phyloP scores from a whole-genome alignment of 2,329 filamentous ascomycete species.

The Fusarium neocosmosporiellum region DNA sequence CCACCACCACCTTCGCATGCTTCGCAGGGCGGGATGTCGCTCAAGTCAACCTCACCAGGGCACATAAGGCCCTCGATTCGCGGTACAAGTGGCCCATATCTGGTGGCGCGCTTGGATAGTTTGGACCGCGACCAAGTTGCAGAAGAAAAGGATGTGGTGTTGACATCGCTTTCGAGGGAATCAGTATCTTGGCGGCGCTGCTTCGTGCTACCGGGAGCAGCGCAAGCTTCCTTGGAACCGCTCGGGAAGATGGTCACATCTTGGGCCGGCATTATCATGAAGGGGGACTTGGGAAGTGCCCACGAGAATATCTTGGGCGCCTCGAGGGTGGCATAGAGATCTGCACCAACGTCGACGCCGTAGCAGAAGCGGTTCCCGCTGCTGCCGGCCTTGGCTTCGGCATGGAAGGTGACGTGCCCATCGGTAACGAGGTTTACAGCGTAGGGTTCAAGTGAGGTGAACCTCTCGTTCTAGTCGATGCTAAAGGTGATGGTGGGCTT shows the following conservation, averaged over 20 bases:
- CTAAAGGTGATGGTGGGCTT: constrained; percentile 21
- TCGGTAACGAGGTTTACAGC: constrained; percentile 11
- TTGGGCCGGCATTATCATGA: constrained; percentile 3
- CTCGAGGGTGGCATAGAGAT: constrained; percentile 15
- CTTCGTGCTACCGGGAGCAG: neutral
- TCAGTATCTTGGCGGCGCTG: neutral
- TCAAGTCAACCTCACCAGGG: neutral
- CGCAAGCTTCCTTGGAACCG: neutral
- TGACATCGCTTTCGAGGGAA: neutral
- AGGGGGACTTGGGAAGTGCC: constrained; percentile 8
- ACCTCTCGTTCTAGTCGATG: constrained; percentile 13
- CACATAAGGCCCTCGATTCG: constrained; percentile 6
- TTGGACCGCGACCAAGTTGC: too few species aligned
- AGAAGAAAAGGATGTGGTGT: too few species aligned
- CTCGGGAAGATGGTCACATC: constrained; percentile 1
- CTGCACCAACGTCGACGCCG: constrained; percentile 8
- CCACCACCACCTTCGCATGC: constrained; percentile 1
- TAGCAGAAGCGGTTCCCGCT: constrained; percentile 7
- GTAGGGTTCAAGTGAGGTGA: constrained; percentile 3
- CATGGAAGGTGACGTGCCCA: constrained; percentile 14
- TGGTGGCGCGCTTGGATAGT: constrained; percentile 7
- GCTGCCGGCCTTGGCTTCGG: constrained; percentile 7
- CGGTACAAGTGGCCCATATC: neutral
- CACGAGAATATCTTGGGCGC: constrained; percentile 12
- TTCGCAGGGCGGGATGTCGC: neutral